These are phyloP conservation scores for Bretschneidera sinensis DNA, from an alignment of 345 rosid genomes.

Conservation along the genomic window DNA sequence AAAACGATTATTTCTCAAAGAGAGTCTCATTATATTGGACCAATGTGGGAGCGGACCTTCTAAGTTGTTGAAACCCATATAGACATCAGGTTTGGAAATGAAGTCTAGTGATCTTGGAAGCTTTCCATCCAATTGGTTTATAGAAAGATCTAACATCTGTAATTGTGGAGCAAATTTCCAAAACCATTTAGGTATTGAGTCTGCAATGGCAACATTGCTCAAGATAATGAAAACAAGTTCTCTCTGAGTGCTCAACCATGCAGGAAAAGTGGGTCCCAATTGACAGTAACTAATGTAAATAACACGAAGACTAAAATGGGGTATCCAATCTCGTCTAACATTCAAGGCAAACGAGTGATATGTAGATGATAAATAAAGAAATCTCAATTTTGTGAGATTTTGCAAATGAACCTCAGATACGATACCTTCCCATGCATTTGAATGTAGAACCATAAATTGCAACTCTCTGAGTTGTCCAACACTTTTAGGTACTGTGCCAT, in stretches of 20 bases:
- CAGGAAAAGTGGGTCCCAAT: conserved; percentile 30
- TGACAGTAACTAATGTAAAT: conserved; percentile 24
- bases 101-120: conserved; percentile 3
- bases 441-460: conserved; percentile 13
- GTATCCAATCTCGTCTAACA: conserved; percentile 28
- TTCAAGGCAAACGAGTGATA: conserved; percentile 25
- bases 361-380: not conserved
- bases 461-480: conserved; percentile 24
- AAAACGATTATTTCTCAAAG: conserved; percentile 7
- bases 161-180: conserved; percentile 16
- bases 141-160: conserved; percentile 9
- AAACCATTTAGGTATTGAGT: conserved; percentile 27
- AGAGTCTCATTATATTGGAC: not conserved
- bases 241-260: conserved; percentile 33
- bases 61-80: not conserved
- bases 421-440: conserved; percentile 23
- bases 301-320: conserved; percentile 25
- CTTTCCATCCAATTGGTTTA: conserved; percentile 12
- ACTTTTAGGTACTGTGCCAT: conserved; percentile 22
- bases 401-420: conserved; percentile 28
- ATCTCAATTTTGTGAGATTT: conserved; percentile 17
- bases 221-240: conserved; percentile 7
- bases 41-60: not conserved
- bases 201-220: conserved; percentile 20
- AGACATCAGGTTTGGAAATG: not conserved